Evolutionary conservation across 768 basidiomycete genomes (phyloP).

Genomic region (Mycena filopes): DNA sequence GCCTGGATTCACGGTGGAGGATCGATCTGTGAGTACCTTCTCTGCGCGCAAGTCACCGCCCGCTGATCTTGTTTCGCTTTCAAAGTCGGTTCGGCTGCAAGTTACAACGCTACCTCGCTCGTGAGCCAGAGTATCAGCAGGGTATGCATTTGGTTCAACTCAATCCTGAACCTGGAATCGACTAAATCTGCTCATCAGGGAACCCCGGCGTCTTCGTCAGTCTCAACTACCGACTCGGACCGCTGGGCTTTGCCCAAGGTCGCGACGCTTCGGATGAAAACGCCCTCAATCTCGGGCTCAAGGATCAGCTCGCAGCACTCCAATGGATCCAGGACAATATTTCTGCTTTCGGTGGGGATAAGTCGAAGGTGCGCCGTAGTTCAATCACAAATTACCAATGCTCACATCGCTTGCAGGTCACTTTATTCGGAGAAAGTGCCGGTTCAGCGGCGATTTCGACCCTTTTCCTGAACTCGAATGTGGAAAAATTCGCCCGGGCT

Average conservation of each 20-base stretch:
- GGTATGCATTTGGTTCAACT: slow-evolving; percentile 20
- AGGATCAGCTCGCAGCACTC: slow-evolving; percentile 51
- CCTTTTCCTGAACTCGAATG: not conserved
- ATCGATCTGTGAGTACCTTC: slow-evolving; percentile 19
- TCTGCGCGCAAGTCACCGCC: too few species aligned
- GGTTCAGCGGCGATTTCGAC: not conserved
- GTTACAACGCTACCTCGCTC: slow-evolving; percentile 45
- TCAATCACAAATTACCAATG: too few species aligned
- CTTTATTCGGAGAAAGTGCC: slow-evolving; percentile 18
- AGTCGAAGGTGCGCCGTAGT: slow-evolving; percentile 42
- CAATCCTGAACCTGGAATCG: slow-evolving; percentile 32
- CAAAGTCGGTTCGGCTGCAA: slow-evolving; percentile 24
- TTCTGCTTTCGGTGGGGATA: slow-evolving; percentile 62
- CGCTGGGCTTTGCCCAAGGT: slow-evolving; percentile 56
- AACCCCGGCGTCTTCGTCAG: slow-evolving; percentile 57
- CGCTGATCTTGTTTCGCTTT: not conserved
- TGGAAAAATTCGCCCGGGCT: slow-evolving; percentile 2
- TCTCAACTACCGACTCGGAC: slow-evolving; percentile 52
- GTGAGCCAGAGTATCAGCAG: slow-evolving; percentile 39
- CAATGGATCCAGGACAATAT: slow-evolving; percentile 66
- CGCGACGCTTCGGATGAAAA: slow-evolving; percentile 43
- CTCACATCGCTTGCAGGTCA: not conserved
- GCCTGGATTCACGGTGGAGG: slow-evolving; percentile 34
- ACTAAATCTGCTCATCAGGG: too few species aligned
- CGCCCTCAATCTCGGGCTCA: slow-evolving; percentile 52